A percentile compares a stretch with the other conserved stretches of the same genome.
These are phyloP conservation scores for Globisporangium spinosum DNA, from an alignment of 352 stramenopile genomes.

Conservation along the genomic window DNA sequence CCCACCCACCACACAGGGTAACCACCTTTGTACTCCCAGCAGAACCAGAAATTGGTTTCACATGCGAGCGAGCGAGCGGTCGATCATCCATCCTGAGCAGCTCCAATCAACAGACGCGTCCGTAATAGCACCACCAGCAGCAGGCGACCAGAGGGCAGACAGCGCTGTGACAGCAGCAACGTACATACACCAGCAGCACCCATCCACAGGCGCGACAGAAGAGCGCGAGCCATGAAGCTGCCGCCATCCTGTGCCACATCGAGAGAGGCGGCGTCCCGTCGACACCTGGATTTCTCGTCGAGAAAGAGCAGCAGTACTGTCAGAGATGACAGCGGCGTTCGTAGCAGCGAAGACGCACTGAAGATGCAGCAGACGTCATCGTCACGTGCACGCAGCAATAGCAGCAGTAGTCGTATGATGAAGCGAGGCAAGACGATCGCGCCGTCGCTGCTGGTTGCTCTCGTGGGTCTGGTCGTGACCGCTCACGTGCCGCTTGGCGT, in stretches of 20 bases:
- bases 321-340: not conserved
- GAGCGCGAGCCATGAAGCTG: slow-evolving; percentile 1
- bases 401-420: not conserved
- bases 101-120: not conserved
- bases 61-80: not conserved
- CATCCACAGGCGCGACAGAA: not conserved
- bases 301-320: not conserved
- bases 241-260: not conserved
- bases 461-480: not conserved
- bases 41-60: not conserved
- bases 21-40: not conserved
- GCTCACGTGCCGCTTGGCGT: not conserved
- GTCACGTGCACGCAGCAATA: not conserved
- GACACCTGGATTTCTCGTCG: not conserved
- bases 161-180: not conserved
- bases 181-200: not conserved
- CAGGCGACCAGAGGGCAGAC: not conserved
- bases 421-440: not conserved
- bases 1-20: not conserved
- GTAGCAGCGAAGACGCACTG: not conserved
- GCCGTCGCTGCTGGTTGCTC: not conserved
- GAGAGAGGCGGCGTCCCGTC: not conserved
- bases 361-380: not conserved
- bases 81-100: not conserved
- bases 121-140: not conserved